These are phyloP conservation scores for Trypanosoma vivax DNA, from an alignment of 208 protist species.

Conservation along the genomic window DNA sequence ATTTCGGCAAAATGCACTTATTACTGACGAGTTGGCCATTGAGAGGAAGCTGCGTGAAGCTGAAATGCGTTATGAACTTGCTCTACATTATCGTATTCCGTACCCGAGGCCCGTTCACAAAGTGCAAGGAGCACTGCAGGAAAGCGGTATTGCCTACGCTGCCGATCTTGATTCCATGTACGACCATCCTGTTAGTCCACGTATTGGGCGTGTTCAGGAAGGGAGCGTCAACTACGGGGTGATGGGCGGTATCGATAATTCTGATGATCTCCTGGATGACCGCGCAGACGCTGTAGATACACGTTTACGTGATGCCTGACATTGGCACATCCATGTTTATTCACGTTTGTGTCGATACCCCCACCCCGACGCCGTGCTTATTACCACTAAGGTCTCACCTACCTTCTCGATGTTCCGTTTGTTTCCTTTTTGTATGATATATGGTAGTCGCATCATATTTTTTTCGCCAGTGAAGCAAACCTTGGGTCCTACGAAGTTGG, in stretches of 20 bases:
- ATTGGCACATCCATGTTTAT: too few relatives aligned
- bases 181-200: conserved; percentile 70
- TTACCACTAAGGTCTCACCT: too few relatives aligned
- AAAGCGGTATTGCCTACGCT: conserved; percentile 73
- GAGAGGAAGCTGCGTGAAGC: conserved; percentile 81
- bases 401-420: too few relatives aligned
- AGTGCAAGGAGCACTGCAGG: conserved; percentile 65
- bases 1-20: conserved; percentile 56
- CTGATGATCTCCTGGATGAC: conserved; percentile 48
- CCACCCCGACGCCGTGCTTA: too few relatives aligned
- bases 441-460: too few relatives aligned
- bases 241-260: conserved; percentile 41
- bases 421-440: too few relatives aligned
- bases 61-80: conserved; percentile 86
- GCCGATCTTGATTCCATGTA: conserved; percentile 83
- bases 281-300: conserved; percentile 36
- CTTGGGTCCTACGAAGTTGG: too few relatives aligned
- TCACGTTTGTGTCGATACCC: too few relatives aligned
- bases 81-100: conserved; percentile 78
- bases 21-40: conserved; percentile 54
- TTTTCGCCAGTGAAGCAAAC: too few relatives aligned
- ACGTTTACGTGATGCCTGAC: too few relatives aligned
- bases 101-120: conserved; percentile 83
- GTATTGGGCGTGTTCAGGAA: conserved; percentile 50
- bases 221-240: conserved; percentile 65